Conservation (phyloP, 495 filamentous ascomycete genomes). For the Corynascus novoguineensis region DNA sequence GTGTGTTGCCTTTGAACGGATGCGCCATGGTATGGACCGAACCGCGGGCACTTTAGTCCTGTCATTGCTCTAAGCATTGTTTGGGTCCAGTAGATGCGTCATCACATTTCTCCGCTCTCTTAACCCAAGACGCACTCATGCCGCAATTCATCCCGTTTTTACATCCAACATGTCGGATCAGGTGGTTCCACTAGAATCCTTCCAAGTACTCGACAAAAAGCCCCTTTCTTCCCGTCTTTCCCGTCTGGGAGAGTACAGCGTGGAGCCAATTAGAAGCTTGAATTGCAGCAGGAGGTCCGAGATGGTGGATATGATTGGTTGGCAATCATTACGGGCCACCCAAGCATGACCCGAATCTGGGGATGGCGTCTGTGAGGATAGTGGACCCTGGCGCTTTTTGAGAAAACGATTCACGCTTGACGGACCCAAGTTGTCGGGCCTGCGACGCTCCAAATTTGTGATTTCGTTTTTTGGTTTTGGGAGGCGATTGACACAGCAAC, state of each 20-base stretch:
- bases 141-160: too few species aligned
- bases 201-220: too few species aligned
- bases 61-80: too few species aligned
- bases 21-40: not conserved
- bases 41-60: too few species aligned
- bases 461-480: not conserved
- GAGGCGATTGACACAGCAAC: too few species aligned
- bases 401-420: conserved; percentile 2
- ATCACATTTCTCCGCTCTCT: too few species aligned
- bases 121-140: too few species aligned
- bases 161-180: too few species aligned
- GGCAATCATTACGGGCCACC: not conserved
- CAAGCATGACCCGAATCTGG: not conserved
- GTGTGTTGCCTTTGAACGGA: too few species aligned
- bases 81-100: too few species aligned
- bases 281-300: not conserved
- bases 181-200: too few species aligned
- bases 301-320: not conserved
- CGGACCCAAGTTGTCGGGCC: conserved; percentile 7
- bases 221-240: not conserved
- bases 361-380: too few species aligned
- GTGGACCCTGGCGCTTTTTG: not conserved
- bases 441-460: not conserved
- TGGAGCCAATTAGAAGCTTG: not conserved
- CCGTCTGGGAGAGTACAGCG: not conserved